Conservation (phyloP, 306 rosid species). For the Calophaca sinica region DNA sequence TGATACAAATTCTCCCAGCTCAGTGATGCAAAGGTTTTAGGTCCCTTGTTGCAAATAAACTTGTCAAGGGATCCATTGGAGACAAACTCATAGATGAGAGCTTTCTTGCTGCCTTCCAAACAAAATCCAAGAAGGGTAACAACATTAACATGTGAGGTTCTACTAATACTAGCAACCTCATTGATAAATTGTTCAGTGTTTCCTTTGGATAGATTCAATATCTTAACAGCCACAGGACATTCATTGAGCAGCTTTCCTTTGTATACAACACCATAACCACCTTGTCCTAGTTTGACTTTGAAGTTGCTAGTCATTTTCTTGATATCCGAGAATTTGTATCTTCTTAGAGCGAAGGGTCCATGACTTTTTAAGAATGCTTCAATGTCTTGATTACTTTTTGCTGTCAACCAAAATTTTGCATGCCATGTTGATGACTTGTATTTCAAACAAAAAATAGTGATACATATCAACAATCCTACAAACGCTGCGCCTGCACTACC, state of each 20-base stretch:
- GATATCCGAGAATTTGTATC: background rate
- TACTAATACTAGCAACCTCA: slow-evolving; percentile 56
- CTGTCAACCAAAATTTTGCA: too few relatives aligned
- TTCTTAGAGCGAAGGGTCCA: background rate
- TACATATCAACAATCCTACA: background rate
- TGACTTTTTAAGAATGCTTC: slow-evolving; percentile 28
- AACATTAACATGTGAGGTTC: slow-evolving; percentile 48
- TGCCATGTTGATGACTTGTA: too few relatives aligned
- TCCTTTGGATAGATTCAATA: slow-evolving; percentile 49
- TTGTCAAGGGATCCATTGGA: slow-evolving; percentile 46
- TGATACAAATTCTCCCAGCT: slow-evolving; percentile 29
- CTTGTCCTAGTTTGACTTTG: slow-evolving; percentile 53
- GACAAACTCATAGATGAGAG: slow-evolving; percentile 49
- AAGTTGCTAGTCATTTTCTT: slow-evolving; percentile 13
- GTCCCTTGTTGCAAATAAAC: background rate
- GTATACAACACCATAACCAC: slow-evolving; percentile 60
- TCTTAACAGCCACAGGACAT: slow-evolving; percentile 47
- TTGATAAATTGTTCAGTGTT: slow-evolving; percentile 54
- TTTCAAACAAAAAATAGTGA: too few relatives aligned
- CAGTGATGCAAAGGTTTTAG: background rate
- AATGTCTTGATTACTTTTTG: background rate
- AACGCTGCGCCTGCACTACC: background rate
- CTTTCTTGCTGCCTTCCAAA: slow-evolving; percentile 37
- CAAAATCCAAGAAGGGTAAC: slow-evolving; percentile 45
- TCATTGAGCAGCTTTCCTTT: slow-evolving; percentile 44